phyloP scores from a whole-genome alignment of 176 grass and related monocot species.

The Elaeis guineensis region DNA sequence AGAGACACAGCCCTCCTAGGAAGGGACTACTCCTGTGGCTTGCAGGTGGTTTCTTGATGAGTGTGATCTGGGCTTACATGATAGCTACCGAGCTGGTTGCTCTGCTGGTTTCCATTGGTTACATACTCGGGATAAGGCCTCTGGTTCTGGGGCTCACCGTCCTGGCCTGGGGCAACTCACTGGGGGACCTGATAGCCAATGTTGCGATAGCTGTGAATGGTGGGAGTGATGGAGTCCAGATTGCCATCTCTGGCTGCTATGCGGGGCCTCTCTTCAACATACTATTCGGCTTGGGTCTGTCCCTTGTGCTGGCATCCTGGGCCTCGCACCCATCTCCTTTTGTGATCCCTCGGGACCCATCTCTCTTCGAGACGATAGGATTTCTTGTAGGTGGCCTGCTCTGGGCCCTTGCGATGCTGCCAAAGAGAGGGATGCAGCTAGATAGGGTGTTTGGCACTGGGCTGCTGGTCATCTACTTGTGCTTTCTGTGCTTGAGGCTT shows the following conservation, averaged over 20 bases:
- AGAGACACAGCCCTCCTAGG: background rate
- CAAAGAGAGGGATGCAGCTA: constrained; percentile 13
- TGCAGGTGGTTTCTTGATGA: constrained; percentile 19
- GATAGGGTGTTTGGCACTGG: constrained; percentile 7
- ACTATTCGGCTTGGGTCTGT: background rate
- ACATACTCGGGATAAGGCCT: constrained; percentile 5
- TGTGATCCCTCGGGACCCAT: background rate
- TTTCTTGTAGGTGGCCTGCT: constrained; percentile 4
- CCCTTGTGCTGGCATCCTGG: constrained; percentile 5
- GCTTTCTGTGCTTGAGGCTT: constrained; percentile 7
- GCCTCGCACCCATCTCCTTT: constrained; percentile 4
- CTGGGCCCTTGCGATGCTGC: constrained; percentile 8
- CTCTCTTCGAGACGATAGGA: constrained; percentile 5
- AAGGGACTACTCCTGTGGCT: constrained; percentile 1
- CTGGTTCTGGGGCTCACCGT: constrained; percentile 12
- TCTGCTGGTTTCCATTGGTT: constrained; percentile 5
- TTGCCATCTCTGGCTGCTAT: constrained; percentile 18
- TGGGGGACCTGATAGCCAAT: constrained; percentile 15
- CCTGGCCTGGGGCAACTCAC: constrained; percentile 19
- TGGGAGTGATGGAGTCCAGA: background rate
- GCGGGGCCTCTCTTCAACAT: constrained; percentile 13
- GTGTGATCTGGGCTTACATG: constrained; percentile 12
- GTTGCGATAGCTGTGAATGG: background rate
- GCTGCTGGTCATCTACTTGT: constrained; percentile 7
- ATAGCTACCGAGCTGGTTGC: constrained; percentile 7